Evolutionary conservation across 352 stramenopile species (phyloP).

Genomic region (Phytophthora pisi): DNA sequence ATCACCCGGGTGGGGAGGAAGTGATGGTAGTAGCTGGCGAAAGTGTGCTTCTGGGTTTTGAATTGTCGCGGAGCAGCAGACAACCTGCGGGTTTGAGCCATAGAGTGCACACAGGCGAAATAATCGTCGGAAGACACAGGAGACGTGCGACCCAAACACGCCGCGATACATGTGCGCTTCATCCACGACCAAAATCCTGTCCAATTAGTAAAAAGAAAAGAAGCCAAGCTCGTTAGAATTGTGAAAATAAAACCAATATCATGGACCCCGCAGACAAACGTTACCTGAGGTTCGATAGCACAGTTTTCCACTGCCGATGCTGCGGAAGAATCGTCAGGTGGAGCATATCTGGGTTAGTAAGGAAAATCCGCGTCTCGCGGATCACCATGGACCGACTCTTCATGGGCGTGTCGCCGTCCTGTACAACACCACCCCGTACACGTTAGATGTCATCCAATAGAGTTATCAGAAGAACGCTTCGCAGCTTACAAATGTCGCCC

Average conservation of each 20-base stretch:
- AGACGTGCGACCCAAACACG: conserved; percentile 85
- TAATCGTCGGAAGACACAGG: conserved; percentile 90
- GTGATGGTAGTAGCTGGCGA: conserved; percentile 81
- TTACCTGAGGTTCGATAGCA: conserved; percentile 92
- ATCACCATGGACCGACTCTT: conserved; percentile 86
- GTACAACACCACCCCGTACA: conserved; percentile 5
- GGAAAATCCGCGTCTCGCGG: conserved; percentile 91
- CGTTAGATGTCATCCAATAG: not conserved
- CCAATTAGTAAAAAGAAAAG: not conserved
- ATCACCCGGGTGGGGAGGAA: conserved; percentile 33
- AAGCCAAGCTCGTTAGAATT: not conserved
- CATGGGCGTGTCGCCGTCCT: conserved; percentile 96
- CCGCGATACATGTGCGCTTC: conserved; percentile 96
- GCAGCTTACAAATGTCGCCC: conserved; percentile 65
- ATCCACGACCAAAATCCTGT: conserved; percentile 76
- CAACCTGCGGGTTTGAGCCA: conserved; percentile 84
- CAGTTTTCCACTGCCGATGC: conserved; percentile 88
- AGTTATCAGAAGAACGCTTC: not conserved
- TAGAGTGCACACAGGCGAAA: conserved; percentile 90
- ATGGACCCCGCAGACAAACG: not conserved
- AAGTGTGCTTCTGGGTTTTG: conserved; percentile 94
- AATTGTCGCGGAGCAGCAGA: conserved; percentile 97
- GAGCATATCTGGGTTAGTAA: conserved; percentile 99
- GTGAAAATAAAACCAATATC: not conserved
- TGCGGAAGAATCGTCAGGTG: conserved; percentile 96